Evolutionary conservation across 768 basidiomycete genomes (phyloP), one percentile per base, ranked within the genome.

Genomic region (Cantharellus anzutake): DNA sequence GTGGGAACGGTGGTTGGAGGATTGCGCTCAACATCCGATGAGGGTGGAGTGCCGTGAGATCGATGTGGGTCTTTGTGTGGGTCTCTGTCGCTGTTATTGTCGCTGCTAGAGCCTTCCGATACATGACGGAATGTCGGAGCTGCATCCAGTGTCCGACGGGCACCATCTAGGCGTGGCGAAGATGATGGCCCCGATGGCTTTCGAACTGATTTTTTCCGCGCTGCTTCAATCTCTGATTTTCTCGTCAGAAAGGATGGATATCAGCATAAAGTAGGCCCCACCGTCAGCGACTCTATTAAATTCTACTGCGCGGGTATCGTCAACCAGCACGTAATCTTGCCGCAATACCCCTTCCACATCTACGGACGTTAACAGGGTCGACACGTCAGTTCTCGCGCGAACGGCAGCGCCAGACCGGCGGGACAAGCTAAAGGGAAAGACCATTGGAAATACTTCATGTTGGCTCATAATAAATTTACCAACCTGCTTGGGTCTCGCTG

Each of bases 281-380:
- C 93, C 93, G 73, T 98, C 94, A 1, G 94, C 84, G 2, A 90
- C 80, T 14, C 81, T 80, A 68, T 89, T 90, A 68, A 97, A 89
- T 68, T 98, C 93, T 2, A 97, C 86, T 2, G 87, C 87, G 56
- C 83, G 77, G 59, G 79, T 80, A 69, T 99, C 91, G 50, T 85
- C 92, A 1, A 98, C 87, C 0, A 99, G 78, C 0, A 98, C 94
- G 65, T 99, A 99, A 66, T 98, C 94, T 58, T 67, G 66, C 1
- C 68, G 69, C 4, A 73, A 66, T 0, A 68, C 62, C 44, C 68
- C 63, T 81, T 78, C 58, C 84, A 77, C 35, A 37, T 55, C 35
- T 37, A 55, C 11, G 1, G 52, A 55, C 7, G 11, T 55, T 37
- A 55, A 37, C 35, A 55, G 38, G 14, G 52, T 11, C 7, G 52